A percentile compares a stretch with the other conserved stretches of the same genome.
phyloP scores from a whole-genome alignment of 2,329 filamentous ascomycete species.

The Aureobasidium sp. region DNA sequence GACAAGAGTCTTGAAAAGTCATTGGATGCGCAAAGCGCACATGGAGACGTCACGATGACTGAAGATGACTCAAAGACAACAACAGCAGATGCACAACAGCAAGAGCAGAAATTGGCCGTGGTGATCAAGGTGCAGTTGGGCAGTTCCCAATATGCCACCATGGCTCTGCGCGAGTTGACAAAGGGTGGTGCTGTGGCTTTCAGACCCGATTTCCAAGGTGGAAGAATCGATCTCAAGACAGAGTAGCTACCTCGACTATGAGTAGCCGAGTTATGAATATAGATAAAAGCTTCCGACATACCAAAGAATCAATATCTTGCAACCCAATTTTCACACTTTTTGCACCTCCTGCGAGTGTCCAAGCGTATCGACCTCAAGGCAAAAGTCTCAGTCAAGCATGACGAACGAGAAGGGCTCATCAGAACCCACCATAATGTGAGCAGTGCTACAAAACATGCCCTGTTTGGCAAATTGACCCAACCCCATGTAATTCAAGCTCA shows the following conservation, averaged over 20 bases:
- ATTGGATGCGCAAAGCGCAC: background rate
- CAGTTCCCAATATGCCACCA: constrained; percentile 76
- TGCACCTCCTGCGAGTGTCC: too few species aligned
- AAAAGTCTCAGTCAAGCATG: background rate
- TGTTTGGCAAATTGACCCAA: too few species aligned
- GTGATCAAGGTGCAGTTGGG: constrained; percentile 68
- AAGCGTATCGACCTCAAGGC: background rate
- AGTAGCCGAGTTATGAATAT: background rate
- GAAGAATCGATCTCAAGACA: background rate
- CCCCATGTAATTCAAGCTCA: too few species aligned
- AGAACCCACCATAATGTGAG: background rate
- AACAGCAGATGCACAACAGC: constrained; percentile 19
- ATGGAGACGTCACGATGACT: background rate
- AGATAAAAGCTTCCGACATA: background rate
- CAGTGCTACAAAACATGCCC: too few species aligned
- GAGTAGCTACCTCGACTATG: background rate
- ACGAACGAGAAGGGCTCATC: background rate
- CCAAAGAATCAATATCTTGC: too few species aligned
- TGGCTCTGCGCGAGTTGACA: constrained; percentile 73
- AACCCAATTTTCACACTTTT: too few species aligned
- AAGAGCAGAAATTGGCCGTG: constrained; percentile 51
- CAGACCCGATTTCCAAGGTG: constrained; percentile 49
- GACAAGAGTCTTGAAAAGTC: constrained; percentile 15
- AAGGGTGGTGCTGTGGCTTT: constrained; percentile 55
- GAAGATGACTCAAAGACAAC: constrained; percentile 13